Base-by-base conservation (phyloP, 2,329 filamentous ascomycete species). In the Penicillium sp. region DNA sequence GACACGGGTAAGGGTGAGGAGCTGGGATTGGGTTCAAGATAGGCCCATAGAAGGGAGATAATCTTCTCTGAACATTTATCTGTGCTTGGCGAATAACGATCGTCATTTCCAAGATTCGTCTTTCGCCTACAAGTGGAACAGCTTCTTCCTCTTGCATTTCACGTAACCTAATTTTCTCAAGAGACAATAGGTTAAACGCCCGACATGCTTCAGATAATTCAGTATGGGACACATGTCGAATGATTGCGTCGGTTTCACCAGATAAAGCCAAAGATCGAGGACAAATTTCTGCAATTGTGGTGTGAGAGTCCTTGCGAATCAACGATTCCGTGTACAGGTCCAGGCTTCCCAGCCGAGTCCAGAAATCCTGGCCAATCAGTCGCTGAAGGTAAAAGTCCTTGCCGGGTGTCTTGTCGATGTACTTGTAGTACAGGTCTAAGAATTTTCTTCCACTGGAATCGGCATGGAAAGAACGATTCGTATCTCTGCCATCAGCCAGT, bases 251-350 rank as follows among this genome's bases (percentile, higher is more conserved):
- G n/a, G 38, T 27, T 27, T 57, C 54, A 5, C 55, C 53, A 14
- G 36, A 52, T 22, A 64, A 63, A 18, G 49, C 50, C 18, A 50
- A 46, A 3, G 56, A 47, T 13, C 53, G 51, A 31, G n/a, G 21
- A 3, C 60, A 58, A 22, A 64, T 50, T 6, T 57, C 58, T 8
- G 49, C 47, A 31, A 64, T 50, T 0, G 48, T 50, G n/a, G 31
- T 2, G 21, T 58, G 55, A 24, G 32, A 27, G 24, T 21, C 16
- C 7, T 1, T 9, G 4, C 46, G 44, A 45, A 24, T 7, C 14
- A 9, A 3, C 31, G n/a, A 10, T 32, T 16, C 5, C 10, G 27
- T 18, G 13, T 14, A n/a, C 9, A 45, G 48, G 6, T 54, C 40
- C 3, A 53, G 18, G 2, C 5, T 22, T 18, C 42, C n/a, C 16